Base-by-base conservation (phyloP, 1,139 yeast species). In the Kodamaea sp. region DNA sequence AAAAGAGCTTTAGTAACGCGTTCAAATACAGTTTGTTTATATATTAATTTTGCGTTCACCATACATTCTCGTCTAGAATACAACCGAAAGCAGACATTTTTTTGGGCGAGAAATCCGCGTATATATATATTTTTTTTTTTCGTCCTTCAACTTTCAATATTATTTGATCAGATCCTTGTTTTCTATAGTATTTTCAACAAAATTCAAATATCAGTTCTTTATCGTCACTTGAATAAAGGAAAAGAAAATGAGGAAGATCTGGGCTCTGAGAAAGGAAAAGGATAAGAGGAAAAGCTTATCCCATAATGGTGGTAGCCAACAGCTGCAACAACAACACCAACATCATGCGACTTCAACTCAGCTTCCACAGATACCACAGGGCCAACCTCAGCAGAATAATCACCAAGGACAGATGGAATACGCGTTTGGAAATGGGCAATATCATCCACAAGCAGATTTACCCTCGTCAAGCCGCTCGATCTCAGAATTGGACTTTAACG, bases 251-350 rank as follows among this genome's bases (percentile, higher is more conserved):
- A 59, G 65, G 45, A 60, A 60, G 51, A 60, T 60, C 47, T 60
- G 63, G 64, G 30, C 57, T 34, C 60, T 52, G 53, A 55, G 64
- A 47, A 60, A 54, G 49, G 65, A 60, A 36, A 52, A 52, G 46
- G 63, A 59, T 34, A 58, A 54, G 49, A 50, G 64, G 26, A 53
- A 54, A 46, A 55, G 60, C 43, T 48, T 58, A 42, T 47, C 55
- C 12, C 20, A 15, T 15, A 41, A 43, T 39, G 30, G 36, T 20
- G 32, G 40, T n/a, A 20, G 32, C 32, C 31, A 11, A 23, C 41
- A 33, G 7, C 37, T 10, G 27, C 33, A 22, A n/a, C 27, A 9
- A 24, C 39, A 34, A 11, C 28, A 31, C 20, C 38, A 36, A n/a
- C 35, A 25, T 26, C 32, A 30, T 31, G 20, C 4, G 4, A 15